Conservation (phyloP, 495 filamentous ascomycete genomes). For the Aspergillus sclerotiicarbonarius region DNA sequence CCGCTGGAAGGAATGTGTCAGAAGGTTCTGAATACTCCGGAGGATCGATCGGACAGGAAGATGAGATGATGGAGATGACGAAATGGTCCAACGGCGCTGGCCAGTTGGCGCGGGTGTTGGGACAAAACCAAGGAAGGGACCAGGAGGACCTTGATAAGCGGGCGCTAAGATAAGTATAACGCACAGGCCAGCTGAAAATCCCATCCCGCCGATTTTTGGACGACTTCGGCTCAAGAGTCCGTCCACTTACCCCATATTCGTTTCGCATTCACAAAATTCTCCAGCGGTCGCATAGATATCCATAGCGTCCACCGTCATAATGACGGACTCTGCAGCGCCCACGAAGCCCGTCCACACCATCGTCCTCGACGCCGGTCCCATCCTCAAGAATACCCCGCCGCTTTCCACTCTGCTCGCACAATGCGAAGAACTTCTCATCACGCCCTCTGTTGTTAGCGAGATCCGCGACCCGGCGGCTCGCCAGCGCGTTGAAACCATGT, state of each 20-base stretch:
- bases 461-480: constrained; percentile 84
- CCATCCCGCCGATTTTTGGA: background rate
- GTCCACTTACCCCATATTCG: background rate
- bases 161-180: constrained; percentile 18
- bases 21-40: background rate
- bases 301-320: constrained; percentile 20
- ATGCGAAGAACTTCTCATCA: constrained; percentile 76
- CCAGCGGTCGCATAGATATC: constrained; percentile 10
- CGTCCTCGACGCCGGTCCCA: constrained; percentile 85
- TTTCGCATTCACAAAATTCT: background rate
- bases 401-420: constrained; percentile 73
- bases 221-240: background rate
- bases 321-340: constrained; percentile 35
- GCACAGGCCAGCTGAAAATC: constrained; percentile 14
- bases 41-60: too few relatives aligned
- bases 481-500: constrained; percentile 72
- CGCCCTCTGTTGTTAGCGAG: constrained; percentile 82
- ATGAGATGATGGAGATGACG: too few relatives aligned
- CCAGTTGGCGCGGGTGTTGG: background rate
- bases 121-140: background rate
- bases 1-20: background rate
- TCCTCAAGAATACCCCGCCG: constrained; percentile 83
- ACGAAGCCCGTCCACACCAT: constrained; percentile 79
- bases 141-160: background rate
- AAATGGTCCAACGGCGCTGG: background rate